phyloP scores from a whole-genome alignment of 2,329 filamentous ascomycete species.

The Cytospora mali region DNA sequence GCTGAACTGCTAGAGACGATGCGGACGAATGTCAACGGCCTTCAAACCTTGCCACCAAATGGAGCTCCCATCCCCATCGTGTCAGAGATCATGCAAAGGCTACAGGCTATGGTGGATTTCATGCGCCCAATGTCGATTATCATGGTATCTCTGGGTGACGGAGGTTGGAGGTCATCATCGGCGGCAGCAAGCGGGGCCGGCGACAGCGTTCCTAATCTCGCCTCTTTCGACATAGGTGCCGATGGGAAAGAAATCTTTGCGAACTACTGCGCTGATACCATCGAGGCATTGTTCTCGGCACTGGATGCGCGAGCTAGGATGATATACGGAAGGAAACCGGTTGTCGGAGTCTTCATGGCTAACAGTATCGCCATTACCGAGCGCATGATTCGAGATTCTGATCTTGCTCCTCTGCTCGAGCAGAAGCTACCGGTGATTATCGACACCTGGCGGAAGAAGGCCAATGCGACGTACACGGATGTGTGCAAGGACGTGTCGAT shows the following conservation, averaged over 20 bases:
- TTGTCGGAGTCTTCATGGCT: slow-evolving; percentile 85
- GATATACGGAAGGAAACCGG: slow-evolving; percentile 74
- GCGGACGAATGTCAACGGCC: slow-evolving; percentile 65
- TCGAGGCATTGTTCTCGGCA: slow-evolving; percentile 76
- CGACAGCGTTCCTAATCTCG: slow-evolving; percentile 69
- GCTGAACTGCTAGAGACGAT: slow-evolving; percentile 83
- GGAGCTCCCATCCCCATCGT: slow-evolving; percentile 78
- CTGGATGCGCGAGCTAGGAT: slow-evolving; percentile 74
- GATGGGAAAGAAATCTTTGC: slow-evolving; percentile 87
- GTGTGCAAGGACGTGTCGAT: slow-evolving; percentile 86
- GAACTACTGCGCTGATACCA: slow-evolving; percentile 86
- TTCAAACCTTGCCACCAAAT: slow-evolving; percentile 74
- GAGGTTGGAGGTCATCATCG: slow-evolving; percentile 73
- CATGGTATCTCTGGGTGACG: slow-evolving; percentile 88
- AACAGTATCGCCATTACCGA: slow-evolving; percentile 86
- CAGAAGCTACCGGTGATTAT: slow-evolving; percentile 63
- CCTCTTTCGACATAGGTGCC: slow-evolving; percentile 83
- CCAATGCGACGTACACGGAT: slow-evolving; percentile 78
- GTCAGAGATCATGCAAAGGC: slow-evolving; percentile 79
- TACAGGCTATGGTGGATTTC: slow-evolving; percentile 87
- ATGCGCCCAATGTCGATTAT: slow-evolving; percentile 84
- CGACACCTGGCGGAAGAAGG: slow-evolving; percentile 86
- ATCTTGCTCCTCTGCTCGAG: slow-evolving; percentile 72
- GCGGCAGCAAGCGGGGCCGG: slow-evolving; percentile 57
- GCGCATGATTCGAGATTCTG: slow-evolving; percentile 79